Base-by-base conservation (phyloP, 768 basidiomycete genomes). In the Austroboletus eburneus region DNA sequence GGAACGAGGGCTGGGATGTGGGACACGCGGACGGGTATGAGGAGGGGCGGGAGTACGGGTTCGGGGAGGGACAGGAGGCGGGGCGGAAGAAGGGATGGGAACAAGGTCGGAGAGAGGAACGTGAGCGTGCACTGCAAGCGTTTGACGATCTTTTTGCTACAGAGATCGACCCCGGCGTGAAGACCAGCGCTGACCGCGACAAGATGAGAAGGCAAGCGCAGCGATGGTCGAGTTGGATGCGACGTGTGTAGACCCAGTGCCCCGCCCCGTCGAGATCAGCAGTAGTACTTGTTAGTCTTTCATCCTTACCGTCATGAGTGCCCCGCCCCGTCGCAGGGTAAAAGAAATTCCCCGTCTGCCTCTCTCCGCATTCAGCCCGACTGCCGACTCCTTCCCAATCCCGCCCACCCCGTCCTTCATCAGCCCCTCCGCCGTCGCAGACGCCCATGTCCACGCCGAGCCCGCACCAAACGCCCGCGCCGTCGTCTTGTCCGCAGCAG, bases 271-370 rank as follows among this genome's bases (percentile, higher is more conserved):
- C 7, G 34, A 17, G 13, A 13, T n/a, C 18, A 35, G 50, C 2
- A 35, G 27, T 35, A 45, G 48, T 36, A 35, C 2, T n/a, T 5
- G 16, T 34, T n/a, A 37, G 12, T 27, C 21, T 22, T 39, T 16
- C 3, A 37, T 10, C n/a, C 4, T 12, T 8, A 48, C 18, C 45
- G 48, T 37, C 45, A 40, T 40, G 45, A 66, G 67, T 14, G 54
- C 67, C n/a, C 56, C 66, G 27, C 12, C 27, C 12, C 78, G 82
- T 53, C 81, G 83, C 57, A 87, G 78, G 61, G 79, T 75, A 21
- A 87, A 80, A 61, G 70, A 77, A 18, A 78, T 82, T 5, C 90
- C 89, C 8, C 77, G 74, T 38, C 79, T 92, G 12, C 87, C 88
- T 0, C 63, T 81, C 21, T 88, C 87, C 10, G 89, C 81, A 0